A percentile compares a stretch with the other conserved stretches of the same genome.
Evolutionary conservation across 257 asterid species (phyloP).

Genomic region (Solanum ossicruentum): DNA sequence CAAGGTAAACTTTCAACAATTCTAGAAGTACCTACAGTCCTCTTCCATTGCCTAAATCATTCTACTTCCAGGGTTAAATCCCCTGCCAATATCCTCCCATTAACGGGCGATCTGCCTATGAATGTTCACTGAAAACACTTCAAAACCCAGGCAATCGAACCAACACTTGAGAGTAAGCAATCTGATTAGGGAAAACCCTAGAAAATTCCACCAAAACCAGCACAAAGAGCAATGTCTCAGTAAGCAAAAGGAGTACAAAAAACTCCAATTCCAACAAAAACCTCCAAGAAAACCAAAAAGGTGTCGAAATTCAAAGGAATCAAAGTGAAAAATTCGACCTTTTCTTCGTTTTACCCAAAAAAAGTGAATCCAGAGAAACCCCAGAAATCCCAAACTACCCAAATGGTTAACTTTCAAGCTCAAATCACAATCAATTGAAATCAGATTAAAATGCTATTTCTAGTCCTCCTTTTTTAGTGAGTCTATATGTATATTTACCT

Average conservation of each 20-base stretch:
- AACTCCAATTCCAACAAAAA: not conserved
- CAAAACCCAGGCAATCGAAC: not conserved
- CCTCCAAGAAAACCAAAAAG: not conserved
- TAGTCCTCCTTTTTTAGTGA: not conserved
- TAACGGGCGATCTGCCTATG: not conserved
- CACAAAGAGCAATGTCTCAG: not conserved
- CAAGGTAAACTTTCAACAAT: not conserved
- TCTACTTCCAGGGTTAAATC: not conserved
- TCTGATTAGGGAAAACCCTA: not conserved
- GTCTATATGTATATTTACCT: conserved; percentile 1
- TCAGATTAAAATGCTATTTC: not conserved
- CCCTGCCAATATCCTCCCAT: not conserved
- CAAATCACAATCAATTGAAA: not conserved
- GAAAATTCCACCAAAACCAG: not conserved
- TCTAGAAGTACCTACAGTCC: conserved; percentile 15
- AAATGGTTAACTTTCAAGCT: not conserved
- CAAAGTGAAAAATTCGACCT: not conserved
- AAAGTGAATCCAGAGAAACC: not conserved
- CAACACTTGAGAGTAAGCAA: not conserved
- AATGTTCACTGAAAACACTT: not conserved
- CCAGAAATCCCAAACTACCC: not conserved
- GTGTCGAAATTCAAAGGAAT: not conserved
- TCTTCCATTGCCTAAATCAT: conserved; percentile 15
- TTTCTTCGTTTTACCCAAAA: not conserved
- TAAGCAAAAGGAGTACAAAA: not conserved